phyloP scores from a whole-genome alignment of 805 yeast species.

The Lachancea waltii region DNA sequence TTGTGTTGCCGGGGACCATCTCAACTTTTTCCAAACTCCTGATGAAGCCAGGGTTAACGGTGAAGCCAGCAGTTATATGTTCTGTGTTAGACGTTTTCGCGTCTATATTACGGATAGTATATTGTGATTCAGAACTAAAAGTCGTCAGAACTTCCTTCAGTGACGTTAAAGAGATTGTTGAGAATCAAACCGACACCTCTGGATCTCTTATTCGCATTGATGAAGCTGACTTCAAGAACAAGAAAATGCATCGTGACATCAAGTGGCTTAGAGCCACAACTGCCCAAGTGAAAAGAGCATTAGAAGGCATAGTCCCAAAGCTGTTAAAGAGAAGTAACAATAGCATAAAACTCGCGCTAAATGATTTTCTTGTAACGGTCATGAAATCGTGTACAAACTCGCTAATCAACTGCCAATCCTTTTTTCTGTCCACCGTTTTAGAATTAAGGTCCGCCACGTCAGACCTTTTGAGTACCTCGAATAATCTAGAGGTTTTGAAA shows the following conservation, averaged over 20 bases:
- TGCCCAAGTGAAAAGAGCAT: conserved; percentile 42
- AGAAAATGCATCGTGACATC: conserved; percentile 37
- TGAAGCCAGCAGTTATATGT: conserved; percentile 36
- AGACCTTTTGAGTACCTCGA: not conserved
- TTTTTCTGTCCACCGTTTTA: conserved; percentile 15
- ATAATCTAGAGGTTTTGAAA: not conserved
- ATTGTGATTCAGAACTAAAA: conserved; percentile 37
- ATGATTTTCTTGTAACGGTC: conserved; percentile 12
- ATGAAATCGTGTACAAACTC: conserved; percentile 15
- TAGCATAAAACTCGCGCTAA: conserved; percentile 14
- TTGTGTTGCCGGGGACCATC: conserved; percentile 46
- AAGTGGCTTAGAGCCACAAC: conserved; percentile 53
- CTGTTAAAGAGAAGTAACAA: conserved; percentile 22
- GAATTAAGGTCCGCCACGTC: not conserved
- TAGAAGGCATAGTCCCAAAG: conserved; percentile 32
- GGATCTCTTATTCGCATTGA: conserved; percentile 2
- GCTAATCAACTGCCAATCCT: conserved; percentile 16
- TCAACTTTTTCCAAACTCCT: conserved; percentile 39
- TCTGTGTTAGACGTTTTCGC: conserved; percentile 30
- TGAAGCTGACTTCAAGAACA: conserved; percentile 13
- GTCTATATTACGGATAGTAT: conserved; percentile 32
- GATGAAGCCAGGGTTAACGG: conserved; percentile 25
- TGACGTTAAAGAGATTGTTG: not conserved
- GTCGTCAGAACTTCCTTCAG: not conserved
- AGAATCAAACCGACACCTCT: not conserved